phyloP scores from a whole-genome alignment of 345 rosid species.

The Abelmoschus esculentus region DNA sequence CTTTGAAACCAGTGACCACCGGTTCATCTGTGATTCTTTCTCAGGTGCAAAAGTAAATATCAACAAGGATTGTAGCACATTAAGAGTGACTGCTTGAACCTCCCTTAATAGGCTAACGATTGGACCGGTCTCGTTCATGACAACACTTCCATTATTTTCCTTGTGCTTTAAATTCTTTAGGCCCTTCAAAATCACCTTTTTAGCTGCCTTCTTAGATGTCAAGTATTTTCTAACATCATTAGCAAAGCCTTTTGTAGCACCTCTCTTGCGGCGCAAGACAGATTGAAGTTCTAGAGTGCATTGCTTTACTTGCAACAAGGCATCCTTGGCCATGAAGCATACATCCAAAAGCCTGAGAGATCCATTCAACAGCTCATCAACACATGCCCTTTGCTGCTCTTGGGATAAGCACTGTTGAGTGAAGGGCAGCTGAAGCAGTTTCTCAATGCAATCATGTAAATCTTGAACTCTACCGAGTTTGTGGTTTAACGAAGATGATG shows the following conservation, averaged over 20 bases:
- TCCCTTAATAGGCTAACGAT: conserved; percentile 4
- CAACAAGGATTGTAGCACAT: conserved; percentile 12
- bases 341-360: conserved; percentile 20
- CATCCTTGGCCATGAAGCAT: conserved; percentile 22
- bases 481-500: neutral
- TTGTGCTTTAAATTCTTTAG: conserved; percentile 18
- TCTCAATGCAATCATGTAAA: conserved; percentile 11
- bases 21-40: neutral
- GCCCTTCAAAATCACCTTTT: conserved; percentile 32
- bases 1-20: conserved; percentile 15
- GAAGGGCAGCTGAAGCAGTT: conserved; percentile 11
- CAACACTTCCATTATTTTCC: neutral
- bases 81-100: conserved; percentile 10
- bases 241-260: neutral
- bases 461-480: conserved; percentile 9
- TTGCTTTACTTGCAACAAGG: conserved; percentile 25
- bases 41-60: neutral
- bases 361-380: conserved; percentile 22
- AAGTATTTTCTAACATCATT: conserved; percentile 17
- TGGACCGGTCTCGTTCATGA: neutral
- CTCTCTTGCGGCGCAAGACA: conserved; percentile 23
- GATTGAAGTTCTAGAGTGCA: conserved; percentile 26
- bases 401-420: conserved; percentile 17
- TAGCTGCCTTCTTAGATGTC: conserved; percentile 24
- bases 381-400: neutral